A percentile compares a stretch with the other conserved stretches of the same genome.
phyloP scores from a whole-genome alignment of 2,329 filamentous ascomycete species.

The Arthrocladium fulminans region DNA sequence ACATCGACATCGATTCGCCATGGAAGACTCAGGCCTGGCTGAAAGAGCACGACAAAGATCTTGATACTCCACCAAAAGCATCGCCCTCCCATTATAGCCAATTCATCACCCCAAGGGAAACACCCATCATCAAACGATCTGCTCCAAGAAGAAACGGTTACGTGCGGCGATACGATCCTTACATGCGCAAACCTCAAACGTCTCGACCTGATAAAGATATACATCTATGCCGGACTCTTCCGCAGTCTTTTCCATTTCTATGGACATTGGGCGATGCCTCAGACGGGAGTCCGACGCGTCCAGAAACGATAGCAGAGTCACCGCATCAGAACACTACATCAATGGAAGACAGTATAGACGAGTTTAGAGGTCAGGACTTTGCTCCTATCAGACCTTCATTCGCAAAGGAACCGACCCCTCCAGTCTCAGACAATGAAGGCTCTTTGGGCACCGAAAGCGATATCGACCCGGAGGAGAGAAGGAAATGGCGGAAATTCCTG shows the following conservation, averaged over 20 bases:
- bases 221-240: not conserved
- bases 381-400: not conserved
- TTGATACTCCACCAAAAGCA: not conserved
- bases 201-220: not conserved
- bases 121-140: not conserved
- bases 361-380: not conserved
- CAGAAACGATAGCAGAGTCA: not conserved
- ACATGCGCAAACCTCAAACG: not conserved
- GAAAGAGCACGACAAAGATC: not conserved
- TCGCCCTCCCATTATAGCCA: not conserved
- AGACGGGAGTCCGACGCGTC: not conserved
- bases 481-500: not conserved
- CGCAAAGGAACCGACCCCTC: not conserved
- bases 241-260: not conserved
- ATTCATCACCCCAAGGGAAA: not conserved
- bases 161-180: not conserved
- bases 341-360: not conserved
- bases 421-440: not conserved
- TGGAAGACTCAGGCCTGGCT: conserved; percentile 2
- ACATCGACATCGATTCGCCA: conserved; percentile 2
- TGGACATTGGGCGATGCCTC: not conserved
- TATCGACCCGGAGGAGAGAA: not conserved
- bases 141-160: not conserved
- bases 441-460: not conserved
- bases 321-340: not conserved